These are phyloP conservation scores for Eimeria brunetti DNA, from an alignment of 169 alveolate genomes.

Conservation along the genomic window DNA sequence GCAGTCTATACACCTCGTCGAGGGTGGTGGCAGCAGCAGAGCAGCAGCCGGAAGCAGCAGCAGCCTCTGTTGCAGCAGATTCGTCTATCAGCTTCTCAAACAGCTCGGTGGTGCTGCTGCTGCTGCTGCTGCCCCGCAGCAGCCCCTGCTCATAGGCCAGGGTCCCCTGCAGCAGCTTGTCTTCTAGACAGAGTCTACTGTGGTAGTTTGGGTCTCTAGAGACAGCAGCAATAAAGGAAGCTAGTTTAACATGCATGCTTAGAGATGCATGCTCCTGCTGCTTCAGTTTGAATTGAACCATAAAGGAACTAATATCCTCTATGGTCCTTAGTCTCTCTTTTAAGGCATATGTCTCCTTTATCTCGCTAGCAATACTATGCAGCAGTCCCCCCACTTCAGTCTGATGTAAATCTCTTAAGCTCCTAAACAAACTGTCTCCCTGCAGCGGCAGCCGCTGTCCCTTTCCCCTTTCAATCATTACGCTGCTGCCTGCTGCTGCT, in stretches of 20 bases:
- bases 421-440: constrained; percentile 86
- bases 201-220: constrained; percentile 86
- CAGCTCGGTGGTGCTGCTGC: constrained; percentile 28
- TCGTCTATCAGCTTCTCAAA: constrained; percentile 82
- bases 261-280: constrained; percentile 93
- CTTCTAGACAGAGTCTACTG: constrained; percentile 89
- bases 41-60: constrained; percentile 74
- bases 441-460: constrained; percentile 71
- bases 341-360: constrained; percentile 90
- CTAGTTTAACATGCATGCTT: constrained; percentile 91
- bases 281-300: constrained; percentile 89
- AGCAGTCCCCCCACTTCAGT: constrained; percentile 89
- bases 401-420: constrained; percentile 88
- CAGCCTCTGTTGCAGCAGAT: constrained; percentile 68
- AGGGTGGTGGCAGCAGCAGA: constrained; percentile 70
- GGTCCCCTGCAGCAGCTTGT: constrained; percentile 83
- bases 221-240: constrained; percentile 87
- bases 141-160: constrained; percentile 58
- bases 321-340: constrained; percentile 90
- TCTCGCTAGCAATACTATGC: constrained; percentile 91
- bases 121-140: constrained; percentile 59
- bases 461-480: not conserved
- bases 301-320: constrained; percentile 90
- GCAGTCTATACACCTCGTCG: constrained; percentile 83
- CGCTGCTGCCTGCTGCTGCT: not conserved